These are phyloP conservation scores for Adansonia grandidieri DNA, from an alignment of 441 rosid species.

Conservation along the genomic window DNA sequence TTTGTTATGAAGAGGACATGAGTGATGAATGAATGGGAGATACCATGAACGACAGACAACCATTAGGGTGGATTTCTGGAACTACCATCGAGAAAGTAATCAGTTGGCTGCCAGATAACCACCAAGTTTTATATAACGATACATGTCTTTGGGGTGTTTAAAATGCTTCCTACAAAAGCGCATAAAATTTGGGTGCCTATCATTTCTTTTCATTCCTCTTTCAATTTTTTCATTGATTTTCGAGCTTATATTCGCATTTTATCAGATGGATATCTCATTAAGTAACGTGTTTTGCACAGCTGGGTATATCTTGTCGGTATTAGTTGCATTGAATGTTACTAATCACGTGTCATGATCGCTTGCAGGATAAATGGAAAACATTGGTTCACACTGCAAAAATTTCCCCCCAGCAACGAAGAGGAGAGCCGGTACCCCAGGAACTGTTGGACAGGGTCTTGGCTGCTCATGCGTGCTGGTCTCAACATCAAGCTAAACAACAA, in stretches of 20 bases:
- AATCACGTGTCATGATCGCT: neutral
- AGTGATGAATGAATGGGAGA: neutral
- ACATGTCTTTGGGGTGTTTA: constrained; percentile 19
- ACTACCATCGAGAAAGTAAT: neutral
- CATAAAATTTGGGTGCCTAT: constrained; percentile 25
- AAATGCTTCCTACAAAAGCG: constrained; percentile 13
- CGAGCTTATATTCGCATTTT: too few species aligned
- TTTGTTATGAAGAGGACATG: neutral
- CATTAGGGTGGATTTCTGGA: neutral
- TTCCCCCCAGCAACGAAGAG: constrained; percentile 72
- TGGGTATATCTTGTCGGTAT: neutral
- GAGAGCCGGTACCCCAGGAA: constrained; percentile 77
- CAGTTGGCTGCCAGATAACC: neutral
- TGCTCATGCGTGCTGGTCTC: constrained; percentile 71
- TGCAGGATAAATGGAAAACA: constrained; percentile 79
- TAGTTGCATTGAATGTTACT: neutral
- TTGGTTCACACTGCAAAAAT: constrained; percentile 75
- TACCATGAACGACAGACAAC: neutral
- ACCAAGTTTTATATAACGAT: neutral
- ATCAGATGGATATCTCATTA: too few species aligned
- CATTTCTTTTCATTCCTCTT: neutral
- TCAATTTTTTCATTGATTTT: neutral
- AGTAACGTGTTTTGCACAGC: neutral
- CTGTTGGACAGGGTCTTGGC: constrained; percentile 71
- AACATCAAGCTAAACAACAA: constrained; percentile 58